A percentile compares a stretch with the other conserved stretches of the same genome.
phyloP scores from a whole-genome alignment of 2,329 filamentous ascomycete genomes.

The Colletotrichum noveboracense region DNA sequence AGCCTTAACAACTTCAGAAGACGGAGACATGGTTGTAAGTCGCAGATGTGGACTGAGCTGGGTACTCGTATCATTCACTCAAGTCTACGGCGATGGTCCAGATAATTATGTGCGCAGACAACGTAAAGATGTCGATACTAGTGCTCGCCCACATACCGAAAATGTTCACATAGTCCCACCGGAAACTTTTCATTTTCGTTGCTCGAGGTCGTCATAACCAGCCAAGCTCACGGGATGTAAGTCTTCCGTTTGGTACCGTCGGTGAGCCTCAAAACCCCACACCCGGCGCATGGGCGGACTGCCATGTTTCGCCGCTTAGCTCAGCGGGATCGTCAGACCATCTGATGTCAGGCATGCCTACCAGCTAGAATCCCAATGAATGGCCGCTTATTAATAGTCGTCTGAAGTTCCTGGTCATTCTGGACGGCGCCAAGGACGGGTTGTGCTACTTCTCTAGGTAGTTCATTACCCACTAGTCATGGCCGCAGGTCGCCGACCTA shows the following conservation, averaged over 20 bases:
- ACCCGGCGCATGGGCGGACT: not conserved
- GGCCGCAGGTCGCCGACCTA: not conserved
- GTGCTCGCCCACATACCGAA: not conserved
- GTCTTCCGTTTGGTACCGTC: not conserved
- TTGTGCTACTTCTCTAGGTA: not conserved
- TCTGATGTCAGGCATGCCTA: not conserved
- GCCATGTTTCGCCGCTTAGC: not conserved
- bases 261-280: not conserved
- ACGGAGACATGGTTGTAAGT: not conserved
- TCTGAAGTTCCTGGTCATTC: not conserved
- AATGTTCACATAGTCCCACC: not conserved
- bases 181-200: not conserved
- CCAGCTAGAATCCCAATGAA: not conserved
- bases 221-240: not conserved
- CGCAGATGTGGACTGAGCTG: not conserved
- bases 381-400: not conserved
- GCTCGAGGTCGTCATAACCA: not conserved
- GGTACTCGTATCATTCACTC: not conserved
- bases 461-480: not conserved
- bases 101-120: not conserved
- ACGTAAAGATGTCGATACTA: not conserved
- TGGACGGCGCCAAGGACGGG: not conserved
- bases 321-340: not conserved
- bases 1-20: rapidly evolving
- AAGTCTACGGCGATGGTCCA: not conserved